These are phyloP conservation scores for Carex scoparia DNA, from an alignment of 176 grass and related monocot genomes.

Conservation along the genomic window DNA sequence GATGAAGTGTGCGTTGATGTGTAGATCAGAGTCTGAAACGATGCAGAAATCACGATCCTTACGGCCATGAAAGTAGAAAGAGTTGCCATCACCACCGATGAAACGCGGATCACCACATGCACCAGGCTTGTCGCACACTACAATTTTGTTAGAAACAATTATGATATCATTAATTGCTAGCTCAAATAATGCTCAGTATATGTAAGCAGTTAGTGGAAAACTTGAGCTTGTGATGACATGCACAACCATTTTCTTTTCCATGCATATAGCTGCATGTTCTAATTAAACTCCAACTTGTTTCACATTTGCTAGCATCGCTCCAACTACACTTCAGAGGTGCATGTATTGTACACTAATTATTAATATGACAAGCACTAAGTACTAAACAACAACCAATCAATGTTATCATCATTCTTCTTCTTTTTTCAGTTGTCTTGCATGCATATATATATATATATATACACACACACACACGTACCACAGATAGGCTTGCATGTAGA, in stretches of 20 bases:
- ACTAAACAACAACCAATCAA: neutral
- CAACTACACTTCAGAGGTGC: neutral
- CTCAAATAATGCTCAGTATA: too few relatives aligned
- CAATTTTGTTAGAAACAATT: neutral
- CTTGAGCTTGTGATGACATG: neutral
- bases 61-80: constrained; percentile 6
- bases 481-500: constrained; percentile 1
- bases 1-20: constrained; percentile 21
- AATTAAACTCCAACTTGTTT: neutral
- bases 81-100: neutral
- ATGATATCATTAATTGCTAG: neutral
- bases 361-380: neutral
- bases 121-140: constrained; percentile 13
- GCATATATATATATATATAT: neutral
- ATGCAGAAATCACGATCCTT: constrained; percentile 11
- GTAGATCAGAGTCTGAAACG: constrained; percentile 10
- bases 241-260: neutral
- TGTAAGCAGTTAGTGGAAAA: neutral
- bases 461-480: too few relatives aligned
- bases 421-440: neutral
- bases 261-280: neutral
- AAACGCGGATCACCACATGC: constrained; percentile 16
- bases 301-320: neutral
- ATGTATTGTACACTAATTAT: neutral
- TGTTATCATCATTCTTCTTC: neutral